phyloP scores from a whole-genome alignment of 768 basidiomycete genomes.

The Leccinum disarticulatum region DNA sequence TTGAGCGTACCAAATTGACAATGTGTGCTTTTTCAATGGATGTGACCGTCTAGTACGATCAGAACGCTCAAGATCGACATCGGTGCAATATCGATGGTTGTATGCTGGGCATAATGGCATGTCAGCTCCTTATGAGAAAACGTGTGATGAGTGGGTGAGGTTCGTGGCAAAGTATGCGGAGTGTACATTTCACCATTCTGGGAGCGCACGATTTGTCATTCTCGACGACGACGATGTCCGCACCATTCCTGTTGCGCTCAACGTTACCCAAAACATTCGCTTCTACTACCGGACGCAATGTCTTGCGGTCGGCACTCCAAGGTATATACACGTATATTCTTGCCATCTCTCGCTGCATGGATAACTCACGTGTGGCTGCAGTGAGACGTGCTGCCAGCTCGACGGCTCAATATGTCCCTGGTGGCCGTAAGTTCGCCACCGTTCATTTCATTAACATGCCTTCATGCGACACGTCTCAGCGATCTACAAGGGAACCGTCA shows the following conservation, averaged over 20 bases:
- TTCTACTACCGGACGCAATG: constrained; percentile 38
- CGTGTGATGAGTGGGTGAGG: neutral
- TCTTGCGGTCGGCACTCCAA: constrained; percentile 41
- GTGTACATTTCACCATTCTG: neutral
- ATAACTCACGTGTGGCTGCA: constrained; percentile 15
- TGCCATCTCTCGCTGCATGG: neutral
- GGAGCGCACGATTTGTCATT: neutral
- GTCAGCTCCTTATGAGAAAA: neutral
- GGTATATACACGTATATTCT: constrained; percentile 34
- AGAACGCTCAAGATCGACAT: neutral
- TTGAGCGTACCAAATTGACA: neutral
- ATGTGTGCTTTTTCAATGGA: neutral
- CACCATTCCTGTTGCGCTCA: constrained; percentile 49
- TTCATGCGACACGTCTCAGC: constrained; percentile 42
- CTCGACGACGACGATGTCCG: constrained; percentile 42
- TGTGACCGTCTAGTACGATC: neutral
- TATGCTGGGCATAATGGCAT: neutral
- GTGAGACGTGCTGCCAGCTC: constrained; percentile 42
- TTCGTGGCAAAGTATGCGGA: neutral
- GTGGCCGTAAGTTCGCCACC: constrained; percentile 56
- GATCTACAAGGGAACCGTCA: constrained; percentile 87
- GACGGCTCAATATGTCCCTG: constrained; percentile 54
- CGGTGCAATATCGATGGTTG: neutral
- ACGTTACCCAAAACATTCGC: constrained; percentile 45
- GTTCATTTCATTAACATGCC: neutral